Percentiles rank a stretch among this genome's conserved stretches.
Conservation (phyloP, 225 moss, liverwort and hornwort species). For the Ulota crispa region DNA sequence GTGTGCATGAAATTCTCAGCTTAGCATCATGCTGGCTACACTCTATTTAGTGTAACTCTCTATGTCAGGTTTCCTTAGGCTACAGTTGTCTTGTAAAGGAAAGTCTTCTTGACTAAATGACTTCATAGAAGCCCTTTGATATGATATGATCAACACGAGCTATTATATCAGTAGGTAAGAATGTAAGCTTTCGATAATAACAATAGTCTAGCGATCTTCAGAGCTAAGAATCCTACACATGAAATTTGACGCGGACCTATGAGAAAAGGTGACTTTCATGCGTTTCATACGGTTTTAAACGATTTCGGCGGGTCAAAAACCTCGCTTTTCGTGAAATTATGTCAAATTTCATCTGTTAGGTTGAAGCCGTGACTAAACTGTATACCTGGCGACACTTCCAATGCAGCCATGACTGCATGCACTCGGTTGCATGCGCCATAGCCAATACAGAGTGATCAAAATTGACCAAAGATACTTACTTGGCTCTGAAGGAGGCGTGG, state of each 20-base stretch:
- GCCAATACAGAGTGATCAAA: conserved; percentile 5
- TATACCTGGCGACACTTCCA: background rate
- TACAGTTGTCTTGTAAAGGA: no score
- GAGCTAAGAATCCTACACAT: background rate
- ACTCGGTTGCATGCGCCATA: background rate
- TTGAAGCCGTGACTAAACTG: background rate
- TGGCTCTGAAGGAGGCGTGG: conserved; percentile 55
- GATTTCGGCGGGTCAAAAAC: background rate
- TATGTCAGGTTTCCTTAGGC: no score
- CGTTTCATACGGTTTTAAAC: background rate
- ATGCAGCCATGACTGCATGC: background rate
- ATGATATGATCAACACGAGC: background rate
- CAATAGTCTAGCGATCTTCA: background rate
- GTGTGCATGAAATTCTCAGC: background rate
- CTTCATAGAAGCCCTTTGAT: background rate
- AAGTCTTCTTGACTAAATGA: background rate
- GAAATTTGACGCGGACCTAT: background rate
- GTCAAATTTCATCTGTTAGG: background rate
- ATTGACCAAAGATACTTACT: conserved; percentile 28
- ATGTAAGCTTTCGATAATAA: background rate
- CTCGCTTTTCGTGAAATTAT: background rate
- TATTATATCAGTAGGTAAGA: background rate
- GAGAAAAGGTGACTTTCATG: background rate
- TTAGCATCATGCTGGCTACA: background rate
- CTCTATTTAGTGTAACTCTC: background rate